phyloP scores from a whole-genome alignment of 208 protist genomes.

The Trypanosoma avium region DNA sequence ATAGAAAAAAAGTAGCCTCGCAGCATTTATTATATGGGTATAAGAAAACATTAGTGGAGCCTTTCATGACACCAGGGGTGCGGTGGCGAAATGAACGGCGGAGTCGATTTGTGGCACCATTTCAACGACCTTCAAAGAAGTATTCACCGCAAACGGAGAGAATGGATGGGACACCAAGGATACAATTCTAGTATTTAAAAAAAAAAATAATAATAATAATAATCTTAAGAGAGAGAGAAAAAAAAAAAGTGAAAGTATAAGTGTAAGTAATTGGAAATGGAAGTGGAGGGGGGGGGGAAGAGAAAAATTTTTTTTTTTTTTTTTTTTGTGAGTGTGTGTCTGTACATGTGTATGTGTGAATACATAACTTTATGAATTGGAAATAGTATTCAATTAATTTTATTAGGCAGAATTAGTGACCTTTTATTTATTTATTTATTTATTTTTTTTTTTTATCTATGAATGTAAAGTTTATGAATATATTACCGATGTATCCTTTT shows the following conservation, averaged over 20 bases:
- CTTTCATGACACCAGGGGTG: conserved; percentile 37
- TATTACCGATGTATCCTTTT: conserved; percentile 12
- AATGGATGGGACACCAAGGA: conserved; percentile 4
- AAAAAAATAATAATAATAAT: not conserved
- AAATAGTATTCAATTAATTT: no score
- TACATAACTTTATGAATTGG: conserved; percentile 18
- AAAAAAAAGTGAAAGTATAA: conserved; percentile 2
- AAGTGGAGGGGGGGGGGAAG: not conserved
- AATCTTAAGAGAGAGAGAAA: not conserved
- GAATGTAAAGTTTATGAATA: no score
- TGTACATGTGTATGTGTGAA: no score
- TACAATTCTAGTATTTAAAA: not conserved
- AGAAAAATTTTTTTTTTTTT: conserved; percentile 20
- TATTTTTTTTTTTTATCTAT: conserved; percentile 11
- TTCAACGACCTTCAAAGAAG: conserved; percentile 43
- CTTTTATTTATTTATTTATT: conserved; percentile 20
- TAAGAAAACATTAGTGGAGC: conserved; percentile 21
- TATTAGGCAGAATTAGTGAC: no score
- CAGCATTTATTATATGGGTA: conserved; percentile 77
- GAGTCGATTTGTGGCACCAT: conserved; percentile 42
- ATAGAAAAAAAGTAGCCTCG: conserved; percentile 4
- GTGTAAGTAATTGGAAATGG: not conserved
- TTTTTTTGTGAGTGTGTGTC: no score
- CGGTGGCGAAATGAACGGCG: conserved; percentile 45
- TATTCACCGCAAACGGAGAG: conserved; percentile 33